Percentiles rank a stretch among this genome's conserved stretches.
phyloP scores from a whole-genome alignment of 352 stramenopile species.

The Globisporangium iwayamae region DNA sequence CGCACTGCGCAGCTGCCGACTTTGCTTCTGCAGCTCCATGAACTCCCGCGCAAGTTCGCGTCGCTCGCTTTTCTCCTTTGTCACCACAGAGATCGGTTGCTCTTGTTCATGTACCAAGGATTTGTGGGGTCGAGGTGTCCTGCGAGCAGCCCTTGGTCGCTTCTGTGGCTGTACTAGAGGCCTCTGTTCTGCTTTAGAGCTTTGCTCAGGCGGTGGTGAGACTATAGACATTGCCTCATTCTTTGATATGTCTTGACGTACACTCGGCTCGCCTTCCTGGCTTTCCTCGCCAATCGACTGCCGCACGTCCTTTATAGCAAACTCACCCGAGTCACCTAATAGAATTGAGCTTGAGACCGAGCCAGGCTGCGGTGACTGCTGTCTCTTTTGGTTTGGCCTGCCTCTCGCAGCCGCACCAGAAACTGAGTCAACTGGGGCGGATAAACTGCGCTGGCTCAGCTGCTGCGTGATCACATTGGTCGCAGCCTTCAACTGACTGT shows the following conservation, averaged over 20 bases:
- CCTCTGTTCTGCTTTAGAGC: neutral
- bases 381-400: neutral
- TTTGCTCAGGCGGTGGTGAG: neutral
- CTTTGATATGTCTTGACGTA: neutral
- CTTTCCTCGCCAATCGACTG: slow-evolving; percentile 20
- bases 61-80: slow-evolving; percentile 36
- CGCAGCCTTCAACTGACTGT: slow-evolving; percentile 4
- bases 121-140: neutral
- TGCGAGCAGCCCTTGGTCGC: neutral
- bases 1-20: slow-evolving; percentile 27
- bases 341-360: slow-evolving; percentile 14
- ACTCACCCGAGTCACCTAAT: neutral
- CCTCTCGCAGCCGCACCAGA: neutral
- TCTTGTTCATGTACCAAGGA: neutral
- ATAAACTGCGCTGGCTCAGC: neutral
- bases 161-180: neutral
- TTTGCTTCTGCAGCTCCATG: slow-evolving; percentile 62
- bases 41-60: slow-evolving; percentile 59
- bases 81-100: slow-evolving; percentile 10
- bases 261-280: neutral
- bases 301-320: neutral
- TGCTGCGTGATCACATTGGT: slow-evolving; percentile 1
- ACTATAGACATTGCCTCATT: too few species aligned
- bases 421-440: neutral
- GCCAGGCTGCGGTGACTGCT: neutral